phyloP scores from a whole-genome alignment of 306 rosid species.

The Castanea sativa region DNA sequence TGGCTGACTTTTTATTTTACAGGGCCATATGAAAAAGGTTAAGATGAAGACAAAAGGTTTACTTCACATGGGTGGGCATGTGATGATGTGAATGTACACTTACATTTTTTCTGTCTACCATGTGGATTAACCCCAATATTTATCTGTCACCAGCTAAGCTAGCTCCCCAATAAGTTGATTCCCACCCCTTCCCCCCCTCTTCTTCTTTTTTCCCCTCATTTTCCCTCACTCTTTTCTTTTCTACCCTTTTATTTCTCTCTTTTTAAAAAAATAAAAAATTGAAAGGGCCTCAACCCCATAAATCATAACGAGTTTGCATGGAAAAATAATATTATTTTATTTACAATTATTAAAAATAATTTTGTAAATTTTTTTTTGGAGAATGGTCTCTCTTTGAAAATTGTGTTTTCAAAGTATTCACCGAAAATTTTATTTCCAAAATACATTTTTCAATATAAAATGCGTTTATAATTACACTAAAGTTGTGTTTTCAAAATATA shows the following conservation, averaged over 20 bases:
- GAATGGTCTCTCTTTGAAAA: background rate
- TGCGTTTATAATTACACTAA: too few relatives aligned
- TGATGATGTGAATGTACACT: conserved; percentile 78
- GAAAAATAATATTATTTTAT: too few relatives aligned
- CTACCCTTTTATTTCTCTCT: background rate
- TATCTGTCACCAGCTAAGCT: conserved; percentile 90
- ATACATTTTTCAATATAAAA: too few relatives aligned
- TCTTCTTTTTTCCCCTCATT: background rate
- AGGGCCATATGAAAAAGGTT: conserved; percentile 35
- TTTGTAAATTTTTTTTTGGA: too few relatives aligned
- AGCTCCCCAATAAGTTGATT: conserved; percentile 54
- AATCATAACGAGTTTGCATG: too few relatives aligned
- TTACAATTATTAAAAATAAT: too few relatives aligned
- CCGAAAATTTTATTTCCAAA: too few relatives aligned
- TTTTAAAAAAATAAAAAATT: background rate
- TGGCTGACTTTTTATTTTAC: conserved; percentile 32
- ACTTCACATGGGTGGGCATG: conserved; percentile 79
- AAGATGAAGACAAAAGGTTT: conserved; percentile 78
- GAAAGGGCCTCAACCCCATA: too few relatives aligned
- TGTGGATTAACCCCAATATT: conserved; percentile 76
- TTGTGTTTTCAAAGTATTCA: background rate
- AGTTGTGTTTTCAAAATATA: too few relatives aligned
- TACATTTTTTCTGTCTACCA: conserved; percentile 77
- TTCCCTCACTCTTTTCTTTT: conserved; percentile 2
- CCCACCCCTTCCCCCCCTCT: background rate